phyloP scores from a whole-genome alignment of 2,329 filamentous ascomycete species.

The Ampelomyces quisqualis region DNA sequence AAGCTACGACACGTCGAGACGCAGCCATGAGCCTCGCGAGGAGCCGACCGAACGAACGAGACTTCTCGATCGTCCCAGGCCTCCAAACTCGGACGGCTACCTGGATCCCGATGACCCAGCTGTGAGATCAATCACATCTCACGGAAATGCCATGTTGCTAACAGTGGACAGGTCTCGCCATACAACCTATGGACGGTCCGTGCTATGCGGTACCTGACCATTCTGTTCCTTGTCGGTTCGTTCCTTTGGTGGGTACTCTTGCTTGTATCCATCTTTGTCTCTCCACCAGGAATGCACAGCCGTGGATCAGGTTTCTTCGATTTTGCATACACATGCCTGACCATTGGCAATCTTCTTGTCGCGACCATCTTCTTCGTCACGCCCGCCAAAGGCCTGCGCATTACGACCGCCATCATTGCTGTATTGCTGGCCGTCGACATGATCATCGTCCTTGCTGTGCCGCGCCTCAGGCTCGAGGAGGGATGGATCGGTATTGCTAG shows the following conservation, averaged over 20 bases:
- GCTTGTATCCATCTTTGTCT: conserved; percentile 87
- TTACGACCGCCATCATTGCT: conserved; percentile 69
- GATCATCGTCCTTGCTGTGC: conserved; percentile 75
- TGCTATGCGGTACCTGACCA: conserved; percentile 72
- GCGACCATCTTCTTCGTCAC: conserved; percentile 83
- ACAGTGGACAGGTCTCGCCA: conserved; percentile 63
- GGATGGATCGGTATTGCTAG: conserved; percentile 88
- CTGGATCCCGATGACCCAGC: conserved; percentile 79
- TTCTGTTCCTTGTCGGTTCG: conserved; percentile 71
- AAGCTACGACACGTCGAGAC: conserved; percentile 32
- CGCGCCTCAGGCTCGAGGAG: conserved; percentile 76
- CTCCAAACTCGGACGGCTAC: conserved; percentile 64
- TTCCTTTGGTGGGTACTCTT: conserved; percentile 93
- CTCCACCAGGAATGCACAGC: conserved; percentile 79
- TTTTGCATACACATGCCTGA: conserved; percentile 79
- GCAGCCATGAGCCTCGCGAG: conserved; percentile 42
- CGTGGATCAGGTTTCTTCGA: conserved; percentile 91
- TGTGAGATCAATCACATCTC: conserved; percentile 53
- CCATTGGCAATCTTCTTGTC: conserved; percentile 72
- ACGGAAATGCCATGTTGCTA: conserved; percentile 15
- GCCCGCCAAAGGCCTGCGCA: conserved; percentile 75
- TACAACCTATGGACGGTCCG: conserved; percentile 95
- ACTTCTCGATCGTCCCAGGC: conserved; percentile 61
- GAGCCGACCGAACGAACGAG: conserved; percentile 64
- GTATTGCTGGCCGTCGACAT: conserved; percentile 70